Evolutionary conservation across 805 yeast genomes (phyloP).

Genomic region (Ogataea naganishii): DNA sequence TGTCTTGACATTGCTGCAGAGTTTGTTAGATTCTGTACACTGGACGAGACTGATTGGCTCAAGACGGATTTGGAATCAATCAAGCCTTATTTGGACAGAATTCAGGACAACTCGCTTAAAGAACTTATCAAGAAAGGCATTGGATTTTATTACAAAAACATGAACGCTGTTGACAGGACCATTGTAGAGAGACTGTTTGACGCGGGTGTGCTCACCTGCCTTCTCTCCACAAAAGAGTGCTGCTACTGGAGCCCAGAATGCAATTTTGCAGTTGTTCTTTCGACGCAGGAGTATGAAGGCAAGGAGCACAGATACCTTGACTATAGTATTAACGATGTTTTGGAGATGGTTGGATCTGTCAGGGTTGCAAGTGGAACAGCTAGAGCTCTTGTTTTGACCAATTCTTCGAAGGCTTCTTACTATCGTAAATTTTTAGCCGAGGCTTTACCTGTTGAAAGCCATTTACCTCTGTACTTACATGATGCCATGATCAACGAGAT

Average conservation of each 20-base stretch:
- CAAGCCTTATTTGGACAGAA: constrained; percentile 29
- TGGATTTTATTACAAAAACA: constrained; percentile 51
- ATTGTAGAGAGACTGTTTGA: constrained; percentile 45
- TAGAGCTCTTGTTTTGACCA: constrained; percentile 49
- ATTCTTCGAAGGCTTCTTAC: constrained; percentile 44
- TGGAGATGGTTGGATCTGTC: constrained; percentile 55
- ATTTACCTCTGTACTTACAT: constrained; percentile 43
- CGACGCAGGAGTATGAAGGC: constrained; percentile 68
- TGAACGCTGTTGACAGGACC: constrained; percentile 46
- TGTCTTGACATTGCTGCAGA: constrained; percentile 45
- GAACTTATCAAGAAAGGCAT: constrained; percentile 48
- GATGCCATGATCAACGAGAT: constrained; percentile 72
- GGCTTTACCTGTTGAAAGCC: constrained; percentile 81
- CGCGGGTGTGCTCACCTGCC: constrained; percentile 40
- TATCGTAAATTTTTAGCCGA: constrained; percentile 65
- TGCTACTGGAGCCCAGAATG: constrained; percentile 43
- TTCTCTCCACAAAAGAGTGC: constrained; percentile 58
- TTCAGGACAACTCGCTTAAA: constrained; percentile 38
- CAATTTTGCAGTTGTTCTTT: constrained; percentile 49
- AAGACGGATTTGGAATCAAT: constrained; percentile 30
- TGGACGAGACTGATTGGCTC: constrained; percentile 30
- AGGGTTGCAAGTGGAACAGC: constrained; percentile 22
- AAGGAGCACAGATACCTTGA: constrained; percentile 62
- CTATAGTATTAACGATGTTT: constrained; percentile 54
- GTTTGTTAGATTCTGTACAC: constrained; percentile 28